Conservation (phyloP, 768 basidiomycete genomes). For the Xerocomellus chrysenteron region DNA sequence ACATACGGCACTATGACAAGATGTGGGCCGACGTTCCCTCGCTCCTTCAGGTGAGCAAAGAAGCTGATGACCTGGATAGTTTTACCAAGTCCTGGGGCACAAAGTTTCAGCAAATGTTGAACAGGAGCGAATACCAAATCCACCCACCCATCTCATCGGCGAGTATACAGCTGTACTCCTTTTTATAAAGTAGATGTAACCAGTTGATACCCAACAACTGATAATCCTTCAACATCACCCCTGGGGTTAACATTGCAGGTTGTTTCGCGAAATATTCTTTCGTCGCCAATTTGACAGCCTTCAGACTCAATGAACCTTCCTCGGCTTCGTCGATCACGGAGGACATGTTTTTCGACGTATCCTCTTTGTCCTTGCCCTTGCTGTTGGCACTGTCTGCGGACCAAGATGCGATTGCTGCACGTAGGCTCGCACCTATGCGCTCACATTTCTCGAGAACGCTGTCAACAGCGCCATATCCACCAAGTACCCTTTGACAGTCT, state of each 20-base stretch:
- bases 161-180: slow-evolving; percentile 86
- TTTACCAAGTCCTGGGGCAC: slow-evolving; percentile 82
- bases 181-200: slow-evolving; percentile 83
- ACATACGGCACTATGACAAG: slow-evolving; percentile 94
- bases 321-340: slow-evolving; percentile 39
- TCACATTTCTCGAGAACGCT: slow-evolving; percentile 87
- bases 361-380: slow-evolving; percentile 42
- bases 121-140: background rate
- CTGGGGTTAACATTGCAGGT: slow-evolving; percentile 63
- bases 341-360: slow-evolving; percentile 20
- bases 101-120: background rate
- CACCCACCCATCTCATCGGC: slow-evolving; percentile 97
- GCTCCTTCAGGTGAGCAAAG: slow-evolving; percentile 84
- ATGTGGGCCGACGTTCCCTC: slow-evolving; percentile 79
- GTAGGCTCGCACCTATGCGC: slow-evolving; percentile 73
- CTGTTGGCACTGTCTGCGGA: slow-evolving; percentile 33
- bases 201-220: slow-evolving; percentile 98
- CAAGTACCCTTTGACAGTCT: slow-evolving; percentile 81
- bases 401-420: slow-evolving; percentile 80
- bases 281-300: slow-evolving; percentile 43
- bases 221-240: slow-evolving; percentile 89
- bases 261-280: slow-evolving; percentile 74
- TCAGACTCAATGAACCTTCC: slow-evolving; percentile 64
- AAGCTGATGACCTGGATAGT: slow-evolving; percentile 99
- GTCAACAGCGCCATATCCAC: slow-evolving; percentile 87